Base-by-base conservation (phyloP, 2,329 filamentous ascomycete species). In the Scolecobasidium constrictum region DNA sequence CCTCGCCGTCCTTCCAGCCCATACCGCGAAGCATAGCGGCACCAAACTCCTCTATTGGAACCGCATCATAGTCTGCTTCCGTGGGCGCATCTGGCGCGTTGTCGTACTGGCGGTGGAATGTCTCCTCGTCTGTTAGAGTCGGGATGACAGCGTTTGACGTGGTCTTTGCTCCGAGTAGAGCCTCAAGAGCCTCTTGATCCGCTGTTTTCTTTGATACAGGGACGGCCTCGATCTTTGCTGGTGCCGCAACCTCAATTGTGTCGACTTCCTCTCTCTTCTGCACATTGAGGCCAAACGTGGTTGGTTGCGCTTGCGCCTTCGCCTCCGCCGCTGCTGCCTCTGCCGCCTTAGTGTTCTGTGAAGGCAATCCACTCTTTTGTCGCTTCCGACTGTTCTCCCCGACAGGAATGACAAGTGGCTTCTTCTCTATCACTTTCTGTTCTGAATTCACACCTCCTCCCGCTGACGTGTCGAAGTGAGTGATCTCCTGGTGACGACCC, bases 21-120 rank as follows among this genome's bases (percentile, higher is more conserved):
- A 96, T 95, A 7, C 88, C 87, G 22, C 88, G 78, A 26, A 98
- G 71, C 49, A 96, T 71, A 1, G 88, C 87, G 15, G 87, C 83
- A 5, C 92, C 92, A 50, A 96, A 98, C 53, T 95, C 87, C 52
- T 95, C 90, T 13, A 96, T 86, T 0, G 92, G 90, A 48, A 94
- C 82, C 11, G 82, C 79, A 46, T 83, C 81, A 63, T 96, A 96
- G 54, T 92, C 86, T 23, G 85, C 83, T 15, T 94, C 66, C 0
- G 79, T 84, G 3, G 86, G 81, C 21, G 77, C 71, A 17, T 86
- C 83, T 1, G 86, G 87, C 1, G 86, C 81, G 19, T 74, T 67
- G 11, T 74, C 69, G 21, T 88, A 73, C 57, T 90, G 85, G 19
- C 75, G 72, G 22, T 70, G 69, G 54, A 86, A 88, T 3, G 78